phyloP scores from a whole-genome alignment of 2,329 filamentous ascomycete species.

The Aspergillus novoparasiticus region DNA sequence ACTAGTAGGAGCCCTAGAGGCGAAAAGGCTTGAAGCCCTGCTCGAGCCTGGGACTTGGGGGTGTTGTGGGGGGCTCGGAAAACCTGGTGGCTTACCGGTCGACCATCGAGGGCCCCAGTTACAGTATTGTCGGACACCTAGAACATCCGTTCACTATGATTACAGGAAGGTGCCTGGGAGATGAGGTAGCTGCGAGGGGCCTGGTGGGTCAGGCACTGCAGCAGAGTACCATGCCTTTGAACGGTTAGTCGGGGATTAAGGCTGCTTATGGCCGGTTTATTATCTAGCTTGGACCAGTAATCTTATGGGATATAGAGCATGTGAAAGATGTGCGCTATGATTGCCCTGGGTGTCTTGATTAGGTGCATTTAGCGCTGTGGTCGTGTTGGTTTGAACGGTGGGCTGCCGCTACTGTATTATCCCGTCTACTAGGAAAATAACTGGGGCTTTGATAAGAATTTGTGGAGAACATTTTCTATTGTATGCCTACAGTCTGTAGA shows the following conservation, averaged over 20 bases:
- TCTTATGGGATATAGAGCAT: not conserved
- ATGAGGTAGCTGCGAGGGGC: not conserved
- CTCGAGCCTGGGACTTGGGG: not conserved
- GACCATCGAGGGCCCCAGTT: not conserved
- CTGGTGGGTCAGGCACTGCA: not conserved
- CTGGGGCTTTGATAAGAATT: not conserved
- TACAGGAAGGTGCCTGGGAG: not conserved
- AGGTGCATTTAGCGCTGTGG: not conserved
- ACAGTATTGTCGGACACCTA: too few relatives aligned
- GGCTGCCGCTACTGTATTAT: not conserved
- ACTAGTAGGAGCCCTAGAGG: not conserved
- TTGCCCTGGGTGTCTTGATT: not conserved
- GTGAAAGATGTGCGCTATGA: not conserved
- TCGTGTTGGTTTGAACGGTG: not conserved
- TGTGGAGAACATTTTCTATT: conserved; percentile 13
- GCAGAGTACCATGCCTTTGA: not conserved
- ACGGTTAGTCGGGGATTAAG: not conserved
- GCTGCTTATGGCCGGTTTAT: not conserved
- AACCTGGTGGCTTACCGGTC: not conserved
- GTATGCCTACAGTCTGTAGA: conserved; percentile 14
- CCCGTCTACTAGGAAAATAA: not conserved
- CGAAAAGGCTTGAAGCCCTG: not conserved
- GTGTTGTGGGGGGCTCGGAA: not conserved
- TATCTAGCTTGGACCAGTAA: not conserved
- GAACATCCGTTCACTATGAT: too few relatives aligned